Base-by-base conservation (phyloP, 2,329 filamentous ascomycete genomes). In the Sporothrix protearum region DNA sequence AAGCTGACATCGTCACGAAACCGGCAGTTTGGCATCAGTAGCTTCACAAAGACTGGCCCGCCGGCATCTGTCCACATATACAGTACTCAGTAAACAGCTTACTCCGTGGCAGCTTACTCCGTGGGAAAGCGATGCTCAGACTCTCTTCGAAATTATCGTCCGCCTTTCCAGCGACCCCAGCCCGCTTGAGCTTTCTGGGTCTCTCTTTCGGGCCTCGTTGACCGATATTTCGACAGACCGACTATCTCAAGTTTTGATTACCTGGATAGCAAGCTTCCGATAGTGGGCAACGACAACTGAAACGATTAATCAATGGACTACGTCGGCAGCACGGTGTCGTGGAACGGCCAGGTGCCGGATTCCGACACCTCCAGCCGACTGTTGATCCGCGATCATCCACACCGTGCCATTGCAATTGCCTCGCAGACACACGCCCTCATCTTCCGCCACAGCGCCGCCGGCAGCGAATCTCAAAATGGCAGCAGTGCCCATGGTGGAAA, bases 341-440 rank as follows among this genome's bases (percentile, higher is more conserved):
- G 84, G 82, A 81, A 78, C 74, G 80, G 83, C 72, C 82, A 85
- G 76, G 78, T 83, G 75, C 83, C 84, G 16, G 82, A 84, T 59
- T 81, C 83, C 74, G 86, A 88, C 72, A 87, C 85, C 83, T 88
- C 90, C 71, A 91, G 93, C 82, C 91, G 91, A 77, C 89, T 97
- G 73, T 87, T 96, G 77, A 89, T 97, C 80, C 92, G 92, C 82
- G 94, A 97, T 79, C 89, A 93, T 78, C 93, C 93, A 76, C 89
- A 93, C 79, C 92, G 95, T 75, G 92, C 93, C 75, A 93, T 98
- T 79, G 93, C 93, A 75, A 90, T 98, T 75, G 91, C 91, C 49
- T 94, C 94, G 39, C 83, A 89, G 53, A 87, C 90, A 25, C 91
- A 97, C 80, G 91, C 91, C 78, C 86, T 98, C 76, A 91, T 97